These are phyloP conservation scores for Colletotrichum tofieldiae DNA, from an alignment of 2,329 filamentous ascomycete species.

Conservation along the genomic window DNA sequence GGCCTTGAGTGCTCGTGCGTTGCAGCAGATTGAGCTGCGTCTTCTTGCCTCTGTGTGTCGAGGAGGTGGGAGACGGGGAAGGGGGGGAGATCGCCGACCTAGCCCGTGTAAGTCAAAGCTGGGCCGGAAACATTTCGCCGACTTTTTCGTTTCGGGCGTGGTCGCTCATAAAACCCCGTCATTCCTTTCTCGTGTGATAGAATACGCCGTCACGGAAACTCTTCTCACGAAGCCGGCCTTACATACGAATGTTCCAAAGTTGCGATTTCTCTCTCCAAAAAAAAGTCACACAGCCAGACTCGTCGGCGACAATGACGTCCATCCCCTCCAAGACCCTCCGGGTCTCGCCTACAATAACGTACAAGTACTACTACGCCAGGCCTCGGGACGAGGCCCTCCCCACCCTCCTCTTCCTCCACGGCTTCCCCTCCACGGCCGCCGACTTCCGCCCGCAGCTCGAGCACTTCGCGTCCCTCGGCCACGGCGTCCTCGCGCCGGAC, in stretches of 20 bases:
- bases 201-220: background rate
- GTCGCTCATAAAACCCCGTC: slow-evolving; percentile 1
- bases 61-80: too few relatives aligned
- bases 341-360: slow-evolving; percentile 28
- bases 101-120: slow-evolving; percentile 1
- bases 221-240: background rate
- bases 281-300: too few relatives aligned
- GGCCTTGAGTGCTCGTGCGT: too few relatives aligned
- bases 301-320: background rate
- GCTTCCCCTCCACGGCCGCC: slow-evolving; percentile 62
- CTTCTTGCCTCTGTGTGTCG: background rate
- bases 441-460: slow-evolving; percentile 61
- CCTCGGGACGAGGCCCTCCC: slow-evolving; percentile 43
- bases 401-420: slow-evolving; percentile 64
- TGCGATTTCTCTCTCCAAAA: background rate
- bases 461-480: slow-evolving; percentile 53
- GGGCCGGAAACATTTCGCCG: slow-evolving; percentile 38
- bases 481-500: slow-evolving; percentile 61
- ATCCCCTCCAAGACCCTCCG: slow-evolving; percentile 22
- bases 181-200: background rate
- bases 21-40: background rate
- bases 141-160: slow-evolving; percentile 18
- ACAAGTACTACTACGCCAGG: slow-evolving; percentile 52
- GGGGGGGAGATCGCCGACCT: background rate
- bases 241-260: background rate